Evolutionary conservation across 1,284 basidiomycete genomes (phyloP), one percentile per base, ranked within the genome.

Genomic region (Cutaneotrichosporon sp.): DNA sequence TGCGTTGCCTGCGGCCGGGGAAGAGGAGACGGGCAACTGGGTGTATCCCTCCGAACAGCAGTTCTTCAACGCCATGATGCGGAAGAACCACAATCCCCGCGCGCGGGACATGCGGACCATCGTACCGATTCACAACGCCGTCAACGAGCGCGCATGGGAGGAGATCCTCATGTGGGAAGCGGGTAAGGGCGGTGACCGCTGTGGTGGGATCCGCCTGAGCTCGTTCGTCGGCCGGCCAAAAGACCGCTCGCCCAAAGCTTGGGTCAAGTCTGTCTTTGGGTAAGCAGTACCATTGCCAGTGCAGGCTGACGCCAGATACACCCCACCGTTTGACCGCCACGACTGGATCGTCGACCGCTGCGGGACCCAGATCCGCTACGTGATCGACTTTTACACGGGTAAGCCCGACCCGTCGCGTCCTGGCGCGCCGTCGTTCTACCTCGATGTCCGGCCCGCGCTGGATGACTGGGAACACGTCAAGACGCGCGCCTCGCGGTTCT

Each of bases 341-440:
- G 94, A 98, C 74, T 99, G 94, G 96, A 77, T 90, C 40, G 84
- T 99, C 40, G 91, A 97, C 72, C 84, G 96, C 26, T 92, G 90
- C 66, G 92, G 92, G 2, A 83, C 82, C 3, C 84, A 84, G 51
- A 80, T 93, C 67, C 85, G 94, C 58, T 99, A 98, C 77, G 85
- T 99, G 53, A 97, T 99, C 63, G 94, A 99, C 76, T 99, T 97
- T 72, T 99, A 99, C 78, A 88, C 90, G 0, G 94, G 96, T n/a
- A 84, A 81, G 54, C 76, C 77, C 26, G 73, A 76, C 53, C 65
- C 59, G 23, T 59, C 61, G 17, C 60, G 66, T 12, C 57, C 57
- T 14, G 47, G 52, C 12, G 62, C 60, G 36, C 64, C 78, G 41
- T 72, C 91, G 4, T 98, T 98, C 76, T 96, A 87, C 73, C 81